phyloP scores from a whole-genome alignment of 768 basidiomycete genomes.

The Xerocomellus intermedius region DNA sequence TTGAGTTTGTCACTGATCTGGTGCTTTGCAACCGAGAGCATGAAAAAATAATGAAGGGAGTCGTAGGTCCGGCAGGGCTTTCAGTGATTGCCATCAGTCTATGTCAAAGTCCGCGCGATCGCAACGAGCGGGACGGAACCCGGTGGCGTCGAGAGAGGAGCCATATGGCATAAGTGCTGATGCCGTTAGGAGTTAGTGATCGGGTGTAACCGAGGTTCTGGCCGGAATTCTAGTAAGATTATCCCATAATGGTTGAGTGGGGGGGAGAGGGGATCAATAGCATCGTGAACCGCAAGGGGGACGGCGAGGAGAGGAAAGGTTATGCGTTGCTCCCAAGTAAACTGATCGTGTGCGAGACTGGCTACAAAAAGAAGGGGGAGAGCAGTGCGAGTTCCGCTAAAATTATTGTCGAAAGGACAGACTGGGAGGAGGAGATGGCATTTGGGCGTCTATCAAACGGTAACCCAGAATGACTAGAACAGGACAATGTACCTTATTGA shows the following conservation, averaged over 20 bases:
- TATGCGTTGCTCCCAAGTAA: neutral
- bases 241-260: conserved; percentile 17
- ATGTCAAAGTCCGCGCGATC: conserved; percentile 26
- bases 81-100: conserved; percentile 25
- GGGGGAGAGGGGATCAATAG: no score
- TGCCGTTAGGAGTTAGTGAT: conserved; percentile 27
- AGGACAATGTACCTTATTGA: conserved; percentile 33
- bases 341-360: neutral
- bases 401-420: conserved; percentile 7
- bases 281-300: conserved; percentile 12
- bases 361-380: neutral
- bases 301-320: neutral
- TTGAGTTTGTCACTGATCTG: conserved; percentile 12
- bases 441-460: conserved; percentile 20
- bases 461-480: conserved; percentile 13
- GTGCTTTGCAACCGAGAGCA: conserved; percentile 8
- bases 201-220: conserved; percentile 25
- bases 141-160: conserved; percentile 21
- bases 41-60: conserved; percentile 17
- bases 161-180: conserved; percentile 27
- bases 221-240: conserved; percentile 10
- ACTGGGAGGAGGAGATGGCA: conserved; percentile 4
- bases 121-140: conserved; percentile 28
- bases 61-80: conserved; percentile 14
- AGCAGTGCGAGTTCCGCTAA: conserved; percentile 3